Conservation (phyloP, 108 stramenopile species). For the Discostella stelligeroides region DNA sequence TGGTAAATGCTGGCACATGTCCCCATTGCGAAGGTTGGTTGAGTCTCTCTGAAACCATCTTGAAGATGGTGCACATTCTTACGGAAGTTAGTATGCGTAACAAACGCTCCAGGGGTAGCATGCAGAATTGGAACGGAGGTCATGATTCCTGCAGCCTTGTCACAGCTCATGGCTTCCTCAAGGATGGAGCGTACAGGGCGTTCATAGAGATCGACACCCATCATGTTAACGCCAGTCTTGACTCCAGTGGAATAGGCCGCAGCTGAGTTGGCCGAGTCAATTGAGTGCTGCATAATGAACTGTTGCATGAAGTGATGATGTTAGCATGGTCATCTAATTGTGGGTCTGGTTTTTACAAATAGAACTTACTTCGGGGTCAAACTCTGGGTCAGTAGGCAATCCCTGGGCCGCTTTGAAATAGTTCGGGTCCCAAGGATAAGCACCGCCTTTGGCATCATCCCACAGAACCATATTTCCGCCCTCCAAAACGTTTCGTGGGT, state of each 20-base stretch:
- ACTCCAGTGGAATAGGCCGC: slow-evolving; percentile 52
- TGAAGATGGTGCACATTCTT: slow-evolving; percentile 36
- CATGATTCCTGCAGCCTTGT: slow-evolving; percentile 57
- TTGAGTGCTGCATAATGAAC: slow-evolving; percentile 67
- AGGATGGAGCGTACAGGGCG: slow-evolving; percentile 52
- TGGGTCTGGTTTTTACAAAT: too few relatives aligned
- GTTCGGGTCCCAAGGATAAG: slow-evolving; percentile 57
- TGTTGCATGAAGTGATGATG: too few relatives aligned
- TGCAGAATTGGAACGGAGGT: slow-evolving; percentile 65
- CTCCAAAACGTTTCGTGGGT: slow-evolving; percentile 41
- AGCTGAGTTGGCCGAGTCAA: slow-evolving; percentile 60
- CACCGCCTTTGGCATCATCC: slow-evolving; percentile 57
- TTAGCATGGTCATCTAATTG: too few relatives aligned
- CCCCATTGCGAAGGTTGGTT: slow-evolving; percentile 52
- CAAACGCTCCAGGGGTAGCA: slow-evolving; percentile 66
- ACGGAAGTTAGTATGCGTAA: slow-evolving; percentile 52
- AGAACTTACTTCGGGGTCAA: slow-evolving; percentile 37
- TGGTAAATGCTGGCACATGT: slow-evolving; percentile 39
- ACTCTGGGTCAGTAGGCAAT: too few relatives aligned
- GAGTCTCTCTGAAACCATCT: slow-evolving; percentile 30
- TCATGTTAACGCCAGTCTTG: slow-evolving; percentile 55
- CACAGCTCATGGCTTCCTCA: slow-evolving; percentile 59
- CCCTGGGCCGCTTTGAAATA: slow-evolving; percentile 32
- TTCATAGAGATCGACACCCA: slow-evolving; percentile 54
- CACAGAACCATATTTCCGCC: slow-evolving; percentile 69